Percentiles rank a stretch among this genome's conserved stretches.
Evolutionary conservation across 768 basidiomycete genomes (phyloP).

Genomic region (Suillus placidus): DNA sequence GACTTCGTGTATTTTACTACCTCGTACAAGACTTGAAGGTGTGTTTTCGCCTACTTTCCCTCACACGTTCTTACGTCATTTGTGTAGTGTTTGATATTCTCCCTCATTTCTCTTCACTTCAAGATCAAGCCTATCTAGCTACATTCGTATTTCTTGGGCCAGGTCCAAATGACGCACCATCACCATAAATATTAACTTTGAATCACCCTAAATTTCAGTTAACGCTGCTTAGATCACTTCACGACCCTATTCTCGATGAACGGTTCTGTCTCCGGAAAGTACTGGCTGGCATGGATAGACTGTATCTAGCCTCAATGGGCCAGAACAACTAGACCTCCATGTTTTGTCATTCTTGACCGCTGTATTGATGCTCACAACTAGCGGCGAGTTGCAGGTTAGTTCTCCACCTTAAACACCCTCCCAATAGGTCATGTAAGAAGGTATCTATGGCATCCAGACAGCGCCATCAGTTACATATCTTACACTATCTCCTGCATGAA

Average conservation of each 20-base stretch:
- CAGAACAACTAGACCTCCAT: not conserved
- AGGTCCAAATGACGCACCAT: not conserved
- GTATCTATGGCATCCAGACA: not conserved
- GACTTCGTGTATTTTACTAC: constrained; percentile 97
- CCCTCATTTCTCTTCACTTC: constrained; percentile 98
- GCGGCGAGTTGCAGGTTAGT: not conserved
- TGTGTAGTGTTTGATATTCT: constrained; percentile 91
- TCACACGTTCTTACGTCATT: constrained; percentile 9
- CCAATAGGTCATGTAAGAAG: not conserved
- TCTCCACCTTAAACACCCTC: not conserved
- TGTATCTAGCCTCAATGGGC: not conserved
- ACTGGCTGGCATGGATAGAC: not conserved
- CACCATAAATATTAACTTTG: not conserved
- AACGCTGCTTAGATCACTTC: not conserved
- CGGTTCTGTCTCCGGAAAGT: not conserved
- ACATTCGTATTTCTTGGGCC: constrained; percentile 1
- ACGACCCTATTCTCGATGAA: not conserved
- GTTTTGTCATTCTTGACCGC: not conserved
- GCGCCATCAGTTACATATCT: not conserved
- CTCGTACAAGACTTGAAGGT: constrained; percentile 98
- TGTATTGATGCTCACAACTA: not conserved
- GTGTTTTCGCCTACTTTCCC: constrained; percentile 20
- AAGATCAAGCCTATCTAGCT: constrained; percentile 97
- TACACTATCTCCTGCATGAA: constrained; percentile 1
- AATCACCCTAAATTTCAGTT: not conserved